Evolutionary conservation across 306 rosid species (phyloP), one percentile per base, ranked within the genome.

Genomic region (Acmispon strigosus): DNA sequence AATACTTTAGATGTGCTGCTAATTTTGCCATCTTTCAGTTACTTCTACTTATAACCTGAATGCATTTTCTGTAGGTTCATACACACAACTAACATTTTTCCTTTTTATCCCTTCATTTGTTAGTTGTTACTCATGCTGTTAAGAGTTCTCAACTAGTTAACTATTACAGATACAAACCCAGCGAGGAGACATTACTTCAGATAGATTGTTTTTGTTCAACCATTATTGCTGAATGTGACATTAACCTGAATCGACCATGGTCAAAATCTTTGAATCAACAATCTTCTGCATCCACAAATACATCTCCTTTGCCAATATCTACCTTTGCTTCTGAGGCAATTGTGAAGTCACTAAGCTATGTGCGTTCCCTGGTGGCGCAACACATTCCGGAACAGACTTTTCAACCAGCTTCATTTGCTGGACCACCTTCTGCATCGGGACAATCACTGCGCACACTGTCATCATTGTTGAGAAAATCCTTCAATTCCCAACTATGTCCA

Each of bases 151-250:
- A 29, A 19, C 66, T 76, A 69, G 72, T 75, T 49, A 29, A 58
- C 73, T 55, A 18, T 24, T 77, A 43, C 87, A 92, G 98, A 82
- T 92, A 92, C 79, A 92, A 83, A 84, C 94, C 98, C 27, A 82
- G 90, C 22, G 90, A 83, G 86, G 98, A 92, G 76, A 89, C 90
- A 42, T 77, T 92, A 79, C 78, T 81, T 81, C 96, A 86, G 84
- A 84, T 92, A 60, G 98, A 89, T 77, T 90, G 88, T 36, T 92
- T 92, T 86, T 92, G 98, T 81, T 81, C 86, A 81, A 87, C 83
- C 82, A 81, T 85, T 55, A 84, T 89, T 77, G 72, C 84, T 14
- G 96, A 92, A 69, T 87, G 92, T 69, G 87, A 86, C 78, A 77
- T 73, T 70, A 79, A 69, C 79, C 86, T 85, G 58, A 76, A 84